Evolutionary conservation across 176 grass and related monocot species (phyloP), one percentile per base, ranked within the genome.

Genomic region (Carex pumila): DNA sequence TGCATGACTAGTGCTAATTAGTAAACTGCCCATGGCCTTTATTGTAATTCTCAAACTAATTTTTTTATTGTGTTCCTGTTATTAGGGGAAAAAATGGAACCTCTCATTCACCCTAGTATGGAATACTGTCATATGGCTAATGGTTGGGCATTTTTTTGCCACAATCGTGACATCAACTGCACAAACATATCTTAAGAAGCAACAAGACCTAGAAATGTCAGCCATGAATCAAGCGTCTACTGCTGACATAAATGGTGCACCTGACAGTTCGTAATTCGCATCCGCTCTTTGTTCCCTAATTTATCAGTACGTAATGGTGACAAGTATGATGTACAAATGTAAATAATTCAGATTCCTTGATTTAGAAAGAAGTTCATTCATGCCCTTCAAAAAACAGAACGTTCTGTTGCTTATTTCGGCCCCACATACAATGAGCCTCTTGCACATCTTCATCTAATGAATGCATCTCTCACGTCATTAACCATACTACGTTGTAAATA

Each of bases 121-220:
- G 96, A 95, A 95, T 79, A 87, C 77, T 70, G 37, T 95, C 31
- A 91, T 99, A 75, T 95, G 93, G 89, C 88, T 99, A 11, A 86
- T 95, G 79, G 91, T 99, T 52, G 71, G 89, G 63, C 93, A 99
- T 56, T 96, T 99, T 84, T 95, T 95, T 21, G 32, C 84, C 45
- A 99, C 94, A 85, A 99, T 96, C 73, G 61, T 96, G 86, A 92
- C 89, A 8, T 90, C 93, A 43, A 95, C 91, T 30, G 93, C 93
- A 56, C 88, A 94, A 71, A 89, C 72, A 59, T 92, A 96, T 83
- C 91, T 90, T 5, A 95, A 93, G 87, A 92, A 85, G 39, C 93
- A 94, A 72, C 97, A 94, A 85, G 97, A 99, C 21, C 54, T 79
- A 69, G 97, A 99, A 79, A 89, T 94, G 43, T 81, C 13, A 25